Percentiles rank a stretch among this genome's conserved stretches.
Evolutionary conservation across 1,284 basidiomycete species (phyloP).

Genomic region (Volvariella volvacea): DNA sequence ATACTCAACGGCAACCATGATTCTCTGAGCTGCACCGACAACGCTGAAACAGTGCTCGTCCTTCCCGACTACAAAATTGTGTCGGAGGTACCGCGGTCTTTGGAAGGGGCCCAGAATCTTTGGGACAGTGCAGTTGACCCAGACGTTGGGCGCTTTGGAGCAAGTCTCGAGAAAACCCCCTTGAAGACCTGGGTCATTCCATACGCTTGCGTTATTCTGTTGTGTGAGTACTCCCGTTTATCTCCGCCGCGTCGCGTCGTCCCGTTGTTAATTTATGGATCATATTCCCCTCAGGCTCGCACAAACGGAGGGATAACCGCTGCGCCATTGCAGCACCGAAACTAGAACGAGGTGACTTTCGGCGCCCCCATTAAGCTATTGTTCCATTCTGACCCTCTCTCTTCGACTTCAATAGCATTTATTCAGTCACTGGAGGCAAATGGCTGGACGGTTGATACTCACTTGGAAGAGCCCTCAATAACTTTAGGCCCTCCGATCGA

Average conservation of each 20-base stretch:
- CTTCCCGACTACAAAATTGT: slow-evolving; percentile 89
- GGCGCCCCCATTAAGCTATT: slow-evolving; percentile 5
- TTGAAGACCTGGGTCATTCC: slow-evolving; percentile 69
- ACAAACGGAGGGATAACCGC: slow-evolving; percentile 85
- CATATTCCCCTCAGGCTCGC: slow-evolving; percentile 58
- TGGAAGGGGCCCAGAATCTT: slow-evolving; percentile 61
- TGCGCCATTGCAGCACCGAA: slow-evolving; percentile 84
- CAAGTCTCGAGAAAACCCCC: slow-evolving; percentile 32
- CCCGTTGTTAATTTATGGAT: slow-evolving; percentile 9
- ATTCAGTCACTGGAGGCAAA: slow-evolving; percentile 51
- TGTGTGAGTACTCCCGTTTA: slow-evolving; percentile 53
- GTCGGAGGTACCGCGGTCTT: slow-evolving; percentile 56
- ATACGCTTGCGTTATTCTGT: slow-evolving; percentile 69
- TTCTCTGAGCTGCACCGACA: slow-evolving; percentile 50
- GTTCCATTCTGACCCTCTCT: slow-evolving; percentile 8
- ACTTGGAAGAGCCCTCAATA: slow-evolving; percentile 61
- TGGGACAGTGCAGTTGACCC: slow-evolving; percentile 62
- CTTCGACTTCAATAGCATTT: slow-evolving; percentile 39
- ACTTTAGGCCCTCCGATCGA: slow-evolving; percentile 50
- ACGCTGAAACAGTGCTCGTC: slow-evolving; percentile 71
- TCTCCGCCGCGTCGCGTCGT: slow-evolving; percentile 1
- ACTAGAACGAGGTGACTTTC: slow-evolving; percentile 52
- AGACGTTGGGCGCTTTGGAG: slow-evolving; percentile 37
- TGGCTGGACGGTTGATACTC: slow-evolving; percentile 72
- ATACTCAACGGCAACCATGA: slow-evolving; percentile 80